Base-by-base conservation (phyloP, 1,284 basidiomycete species). In the Pseudozyma thailandica region DNA sequence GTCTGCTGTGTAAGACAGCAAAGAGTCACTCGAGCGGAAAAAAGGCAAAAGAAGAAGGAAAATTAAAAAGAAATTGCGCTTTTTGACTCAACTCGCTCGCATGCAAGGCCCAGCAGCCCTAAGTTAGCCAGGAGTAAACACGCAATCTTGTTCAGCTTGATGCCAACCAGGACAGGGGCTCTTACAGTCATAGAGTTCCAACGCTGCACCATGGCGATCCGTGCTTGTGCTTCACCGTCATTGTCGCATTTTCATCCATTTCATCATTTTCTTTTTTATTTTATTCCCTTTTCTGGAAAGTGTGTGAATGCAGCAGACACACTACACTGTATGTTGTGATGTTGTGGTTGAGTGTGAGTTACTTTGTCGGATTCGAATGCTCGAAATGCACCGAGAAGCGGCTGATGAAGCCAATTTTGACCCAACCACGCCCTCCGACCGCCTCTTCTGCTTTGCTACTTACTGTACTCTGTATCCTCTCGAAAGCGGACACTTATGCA, bases 371-470 rank as follows among this genome's bases (percentile, higher is more conserved):
- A 51, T 7, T 15, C 8, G 30, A 8, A 8, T 15, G 30, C 30
- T 31, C 6, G 50, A 45, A 31, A 44, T 23, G 23, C 30, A 15
- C 4, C 1, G 16, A 52, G 33, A 18, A 42, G 50, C 50, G 50
- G 50, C 42, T 52, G 50, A 45, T 52, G 50, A 44, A 52, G 42
- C 42, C n/a, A 52, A 51, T 25, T 52, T 45, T 26, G 31, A 39
- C n/a, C 41, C 50, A 52, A 41, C 50, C 42, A 52, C 50, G 41
- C 49, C 46, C 31, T 4, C 3, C 31, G 37, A n/a, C 46, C 37
- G 48, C 37, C 33, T 21, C 33, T 13, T 7, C 25, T 20, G 18
- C 20, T 25, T 7, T 18, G 8, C 6, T 16, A 38, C 47, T 18
- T 21, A 7, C 47, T 6, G 13, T n/a, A 12, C 47, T 38, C 35